Conservation (phyloP, 345 rosid genomes). For the Gossypium bickii region DNA sequence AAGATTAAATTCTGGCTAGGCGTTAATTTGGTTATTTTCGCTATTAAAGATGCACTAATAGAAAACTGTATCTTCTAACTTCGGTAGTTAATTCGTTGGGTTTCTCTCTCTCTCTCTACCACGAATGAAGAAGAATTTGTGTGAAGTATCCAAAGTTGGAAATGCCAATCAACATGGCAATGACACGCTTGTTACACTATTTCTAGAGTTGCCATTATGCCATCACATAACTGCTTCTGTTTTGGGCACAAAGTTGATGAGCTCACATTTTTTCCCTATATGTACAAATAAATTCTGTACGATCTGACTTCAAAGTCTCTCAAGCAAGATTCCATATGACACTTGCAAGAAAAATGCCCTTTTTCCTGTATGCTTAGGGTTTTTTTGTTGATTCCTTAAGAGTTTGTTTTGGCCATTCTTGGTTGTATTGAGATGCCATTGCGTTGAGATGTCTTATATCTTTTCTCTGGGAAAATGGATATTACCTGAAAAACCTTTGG, state of each 20-base stretch:
- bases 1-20: background rate
- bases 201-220: background rate
- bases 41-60: background rate
- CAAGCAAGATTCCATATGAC: background rate
- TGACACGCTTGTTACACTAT: background rate
- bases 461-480: background rate
- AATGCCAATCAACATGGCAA: background rate
- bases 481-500: background rate
- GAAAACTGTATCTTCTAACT: background rate
- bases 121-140: background rate
- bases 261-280: background rate
- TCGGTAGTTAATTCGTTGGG: background rate
- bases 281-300: background rate
- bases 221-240: background rate
- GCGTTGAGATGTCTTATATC: background rate
- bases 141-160: constrained; percentile 3
- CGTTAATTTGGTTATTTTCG: constrained; percentile 1
- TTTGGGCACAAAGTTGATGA: constrained; percentile 1
- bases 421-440: background rate
- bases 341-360: background rate
- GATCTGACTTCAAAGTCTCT: background rate
- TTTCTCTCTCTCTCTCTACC: background rate
- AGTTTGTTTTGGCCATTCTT: background rate
- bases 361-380: background rate
- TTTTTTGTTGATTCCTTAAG: background rate